Conservation (phyloP, 2,329 filamentous ascomycete genomes). For the Aspergillus tanneri region DNA sequence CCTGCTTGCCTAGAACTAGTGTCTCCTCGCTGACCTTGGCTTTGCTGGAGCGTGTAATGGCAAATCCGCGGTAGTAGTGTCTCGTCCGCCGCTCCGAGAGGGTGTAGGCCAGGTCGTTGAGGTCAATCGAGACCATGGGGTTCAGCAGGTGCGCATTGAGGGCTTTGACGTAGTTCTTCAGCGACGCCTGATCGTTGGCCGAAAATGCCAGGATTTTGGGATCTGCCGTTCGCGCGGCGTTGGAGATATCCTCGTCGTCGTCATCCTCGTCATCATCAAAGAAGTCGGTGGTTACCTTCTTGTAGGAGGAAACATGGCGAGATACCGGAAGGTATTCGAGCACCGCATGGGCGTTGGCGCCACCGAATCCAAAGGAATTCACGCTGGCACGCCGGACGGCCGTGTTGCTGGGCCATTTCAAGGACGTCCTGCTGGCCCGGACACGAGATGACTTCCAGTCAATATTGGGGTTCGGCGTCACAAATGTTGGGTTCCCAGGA, state of each 20-base stretch:
- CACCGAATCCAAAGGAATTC: conserved; percentile 23
- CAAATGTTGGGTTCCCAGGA: conserved; percentile 16
- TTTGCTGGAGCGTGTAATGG: background rate
- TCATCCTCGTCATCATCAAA: no score
- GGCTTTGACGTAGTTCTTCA: background rate
- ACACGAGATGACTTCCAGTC: no score
- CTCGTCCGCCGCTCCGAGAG: conserved; percentile 14
- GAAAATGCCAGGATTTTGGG: background rate
- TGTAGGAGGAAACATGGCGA: no score
- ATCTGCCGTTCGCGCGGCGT: background rate
- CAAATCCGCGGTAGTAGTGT: conserved; percentile 10
- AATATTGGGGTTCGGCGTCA: conserved; percentile 42
- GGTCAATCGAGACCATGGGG: conserved; percentile 15
- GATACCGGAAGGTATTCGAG: conserved; percentile 5
- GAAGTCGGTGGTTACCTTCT: no score
- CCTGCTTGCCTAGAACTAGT: background rate
- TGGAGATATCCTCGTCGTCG: background rate
- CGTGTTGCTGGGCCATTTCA: background rate
- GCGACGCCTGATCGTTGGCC: conserved; percentile 6
- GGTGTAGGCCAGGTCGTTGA: conserved; percentile 20
- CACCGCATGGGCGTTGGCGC: conserved; percentile 15
- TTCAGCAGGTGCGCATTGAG: conserved; percentile 6
- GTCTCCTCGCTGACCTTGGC: background rate
- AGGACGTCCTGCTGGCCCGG: no score
- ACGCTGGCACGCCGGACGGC: conserved; percentile 12